Evolutionary conservation across 371 early-diverging fungal genomes (phyloP).

Genomic region (Syncephalis fuscata): DNA sequence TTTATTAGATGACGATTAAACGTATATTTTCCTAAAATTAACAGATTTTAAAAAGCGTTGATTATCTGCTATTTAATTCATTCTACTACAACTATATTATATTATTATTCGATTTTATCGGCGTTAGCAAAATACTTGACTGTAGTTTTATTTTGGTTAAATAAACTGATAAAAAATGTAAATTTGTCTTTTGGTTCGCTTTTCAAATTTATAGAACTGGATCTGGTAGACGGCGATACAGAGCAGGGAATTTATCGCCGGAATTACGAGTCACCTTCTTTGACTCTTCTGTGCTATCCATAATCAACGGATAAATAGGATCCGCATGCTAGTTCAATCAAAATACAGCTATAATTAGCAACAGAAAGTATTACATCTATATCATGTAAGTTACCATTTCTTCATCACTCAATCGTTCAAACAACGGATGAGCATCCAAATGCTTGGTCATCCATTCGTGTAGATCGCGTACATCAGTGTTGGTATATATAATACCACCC

Average conservation of each 20-base stretch:
- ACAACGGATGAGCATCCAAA: conserved; percentile 84
- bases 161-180: too few relatives aligned
- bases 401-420: conserved; percentile 69
- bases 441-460: conserved; percentile 94
- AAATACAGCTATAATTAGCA: not conserved
- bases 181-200: too few relatives aligned
- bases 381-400: conserved; percentile 34
- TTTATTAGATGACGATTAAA: too few relatives aligned
- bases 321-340: conserved; percentile 38
- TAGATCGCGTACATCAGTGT: conserved; percentile 88
- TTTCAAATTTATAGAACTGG: too few relatives aligned
- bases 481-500: conserved; percentile 91
- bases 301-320: conserved; percentile 69
- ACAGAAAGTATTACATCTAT: conserved; percentile 7
- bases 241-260: conserved; percentile 86
- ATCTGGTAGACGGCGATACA: conserved; percentile 44
- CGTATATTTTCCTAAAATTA: too few relatives aligned
- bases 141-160: too few relatives aligned
- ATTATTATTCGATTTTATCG: too few relatives aligned
- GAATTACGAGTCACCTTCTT: conserved; percentile 91
- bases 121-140: too few relatives aligned
- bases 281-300: conserved; percentile 89
- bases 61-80: too few relatives aligned
- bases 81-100: too few relatives aligned
- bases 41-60: too few relatives aligned